Evolutionary conservation across 2,329 filamentous ascomycete species (phyloP).

Genomic region (Massarina eburnea): DNA sequence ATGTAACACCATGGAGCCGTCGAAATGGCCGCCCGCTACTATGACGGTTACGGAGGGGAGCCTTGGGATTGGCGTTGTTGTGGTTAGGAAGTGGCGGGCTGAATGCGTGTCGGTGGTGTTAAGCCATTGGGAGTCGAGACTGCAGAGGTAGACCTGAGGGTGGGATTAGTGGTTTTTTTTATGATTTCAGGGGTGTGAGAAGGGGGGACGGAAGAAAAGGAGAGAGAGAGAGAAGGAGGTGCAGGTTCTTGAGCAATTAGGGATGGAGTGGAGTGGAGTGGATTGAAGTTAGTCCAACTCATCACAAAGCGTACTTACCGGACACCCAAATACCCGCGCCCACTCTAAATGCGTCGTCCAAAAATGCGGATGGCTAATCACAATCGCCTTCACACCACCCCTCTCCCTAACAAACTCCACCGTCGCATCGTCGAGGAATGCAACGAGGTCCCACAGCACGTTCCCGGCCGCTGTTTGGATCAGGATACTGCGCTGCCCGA

Average conservation of each 20-base stretch:
- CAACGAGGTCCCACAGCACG: conserved; percentile 77
- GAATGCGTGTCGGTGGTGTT: conserved; percentile 50
- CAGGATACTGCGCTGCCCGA: conserved; percentile 74
- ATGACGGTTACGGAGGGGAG: conserved; percentile 59
- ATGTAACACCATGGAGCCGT: conserved; percentile 69
- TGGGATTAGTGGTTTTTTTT: no score
- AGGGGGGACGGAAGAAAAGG: no score
- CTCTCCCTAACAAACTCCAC: conserved; percentile 58
- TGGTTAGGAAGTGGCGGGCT: conserved; percentile 49
- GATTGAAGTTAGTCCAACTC: no score
- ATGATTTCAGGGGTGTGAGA: no score
- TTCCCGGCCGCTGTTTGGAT: conserved; percentile 68
- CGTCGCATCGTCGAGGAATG: conserved; percentile 68
- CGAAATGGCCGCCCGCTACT: conserved; percentile 79
- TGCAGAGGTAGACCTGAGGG: conserved; percentile 69
- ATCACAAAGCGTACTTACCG: no score
- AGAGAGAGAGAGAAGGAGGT: no score
- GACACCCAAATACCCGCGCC: conserved; percentile 68
- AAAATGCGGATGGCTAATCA: conserved; percentile 79
- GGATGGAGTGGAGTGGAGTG: no score
- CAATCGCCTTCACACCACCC: conserved; percentile 71
- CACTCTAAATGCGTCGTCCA: conserved; percentile 77
- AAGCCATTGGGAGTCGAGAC: conserved; percentile 68
- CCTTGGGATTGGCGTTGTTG: conserved; percentile 42
- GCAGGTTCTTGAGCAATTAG: no score